phyloP scores from a whole-genome alignment of 148 eudicot species.

The Euryodendron excelsum region DNA sequence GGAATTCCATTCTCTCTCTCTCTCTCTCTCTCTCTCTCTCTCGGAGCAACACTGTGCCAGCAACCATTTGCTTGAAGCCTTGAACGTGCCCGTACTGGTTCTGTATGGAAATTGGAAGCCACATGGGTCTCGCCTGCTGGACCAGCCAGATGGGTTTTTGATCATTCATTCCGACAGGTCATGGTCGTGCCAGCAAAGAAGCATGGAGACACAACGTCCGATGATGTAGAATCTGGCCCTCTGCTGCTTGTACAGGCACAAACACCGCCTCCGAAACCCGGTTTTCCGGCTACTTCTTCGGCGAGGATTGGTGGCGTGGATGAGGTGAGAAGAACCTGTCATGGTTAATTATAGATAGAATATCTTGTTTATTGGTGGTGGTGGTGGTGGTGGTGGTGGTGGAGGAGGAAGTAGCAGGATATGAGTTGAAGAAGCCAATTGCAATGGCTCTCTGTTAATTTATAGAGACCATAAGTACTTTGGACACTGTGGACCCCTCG shows the following conservation, averaged over 20 bases:
- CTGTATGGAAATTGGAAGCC: background rate
- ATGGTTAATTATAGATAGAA: background rate
- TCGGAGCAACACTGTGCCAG: background rate
- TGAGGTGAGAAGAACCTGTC: slow-evolving; percentile 1
- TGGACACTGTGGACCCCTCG: background rate
- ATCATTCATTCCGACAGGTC: slow-evolving; percentile 15
- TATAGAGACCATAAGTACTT: too few relatives aligned
- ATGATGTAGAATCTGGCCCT: slow-evolving; percentile 62
- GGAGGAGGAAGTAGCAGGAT: background rate
- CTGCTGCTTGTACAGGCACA: slow-evolving; percentile 47
- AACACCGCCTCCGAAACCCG: slow-evolving; percentile 38
- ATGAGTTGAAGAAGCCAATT: background rate
- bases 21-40: background rate
- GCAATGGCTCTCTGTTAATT: background rate
- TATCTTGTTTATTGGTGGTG: background rate
- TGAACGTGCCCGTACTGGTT: background rate
- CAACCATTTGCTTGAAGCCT: background rate
- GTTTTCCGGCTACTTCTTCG: slow-evolving; percentile 28
- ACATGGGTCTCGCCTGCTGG: background rate
- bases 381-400: background rate
- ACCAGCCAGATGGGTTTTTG: background rate
- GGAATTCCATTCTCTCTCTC: background rate
- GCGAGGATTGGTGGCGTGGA: background rate
- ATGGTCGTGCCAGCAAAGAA: slow-evolving; percentile 64
- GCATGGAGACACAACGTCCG: slow-evolving; percentile 64